Evolutionary conservation across 768 basidiomycete species (phyloP), one percentile per base, ranked within the genome.

Genomic region (Neoboletus magnificus): DNA sequence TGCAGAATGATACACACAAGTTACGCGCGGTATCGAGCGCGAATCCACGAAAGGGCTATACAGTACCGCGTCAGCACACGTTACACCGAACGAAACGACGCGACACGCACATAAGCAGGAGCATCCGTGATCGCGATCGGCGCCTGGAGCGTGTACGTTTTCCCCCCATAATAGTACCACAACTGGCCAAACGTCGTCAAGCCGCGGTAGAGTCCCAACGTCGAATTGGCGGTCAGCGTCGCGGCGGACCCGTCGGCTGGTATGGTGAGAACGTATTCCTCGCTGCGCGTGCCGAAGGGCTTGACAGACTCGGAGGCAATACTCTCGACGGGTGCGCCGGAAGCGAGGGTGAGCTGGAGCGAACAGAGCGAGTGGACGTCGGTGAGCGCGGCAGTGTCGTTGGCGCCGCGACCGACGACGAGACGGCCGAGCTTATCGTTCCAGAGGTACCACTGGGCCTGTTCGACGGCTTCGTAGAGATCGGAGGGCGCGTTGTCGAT

Each of bases 171-270:
- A 22, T 72, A 66, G 56, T 80, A 85, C 73, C 80, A 82, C 16
- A 85, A 59, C 63, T 82, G 81, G 20, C 71, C 66, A 61, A 85
- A 85, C 2, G 83, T 84, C 4, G 80, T 77, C 48, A 85, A 58
- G 0, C 84, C 84, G 25, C 83, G 70, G 12, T 77, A 73, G 6
- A 84, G 63, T 0, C 84, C 83, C 16, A 84, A 61, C 0, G 79
- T 74, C 25, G 77, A 76, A 45, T 74, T 76, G 11, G 83, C 80
- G 0, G 53, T 62, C 13, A 85, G 60, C 0, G 58, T 69, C 2
- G 77, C 82, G 0, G 51, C 37, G 0, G 62, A 48, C 5, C 75
- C 77, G 29, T 77, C 64, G 1, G 59, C 55, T 0, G 79, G 77
- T 2, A 84, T 61, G 0, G 43, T 53, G 8, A 84, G 66, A 1